A percentile compares a stretch with the other conserved stretches of the same genome.
Conservation (phyloP, 2,329 filamentous ascomycete genomes). For the Botrytis sinoallii region DNA sequence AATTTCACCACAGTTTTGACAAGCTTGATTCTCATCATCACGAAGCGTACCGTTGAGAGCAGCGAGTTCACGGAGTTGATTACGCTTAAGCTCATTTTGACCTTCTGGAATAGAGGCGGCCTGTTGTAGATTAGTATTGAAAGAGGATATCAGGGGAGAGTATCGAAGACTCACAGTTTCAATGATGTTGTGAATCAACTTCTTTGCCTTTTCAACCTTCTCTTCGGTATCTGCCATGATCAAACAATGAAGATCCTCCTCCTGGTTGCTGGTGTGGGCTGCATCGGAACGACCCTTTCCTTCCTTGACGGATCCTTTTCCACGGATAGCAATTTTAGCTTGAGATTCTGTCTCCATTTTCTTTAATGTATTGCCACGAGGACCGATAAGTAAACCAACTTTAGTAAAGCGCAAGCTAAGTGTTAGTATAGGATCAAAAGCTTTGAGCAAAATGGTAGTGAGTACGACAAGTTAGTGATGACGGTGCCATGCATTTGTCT, state of each 20-base stretch:
- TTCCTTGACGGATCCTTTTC: slow-evolving; percentile 99
- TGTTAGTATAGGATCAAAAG: slow-evolving; percentile 70
- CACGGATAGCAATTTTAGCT: slow-evolving; percentile 98
- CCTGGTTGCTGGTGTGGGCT: slow-evolving; percentile 98
- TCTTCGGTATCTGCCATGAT: slow-evolving; percentile 99
- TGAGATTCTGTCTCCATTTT: slow-evolving; percentile 98
- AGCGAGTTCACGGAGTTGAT: slow-evolving; percentile 95
- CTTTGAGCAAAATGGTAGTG: slow-evolving; percentile 37
- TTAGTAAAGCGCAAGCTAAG: slow-evolving; percentile 77
- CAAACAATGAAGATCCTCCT: slow-evolving; percentile 97
- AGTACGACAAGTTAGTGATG: slow-evolving; percentile 40
- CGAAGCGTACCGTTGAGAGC: slow-evolving; percentile 98
- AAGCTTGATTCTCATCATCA: slow-evolving; percentile 98
- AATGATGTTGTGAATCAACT: slow-evolving; percentile 96
- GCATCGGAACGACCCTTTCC: slow-evolving; percentile 98
- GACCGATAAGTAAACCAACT: slow-evolving; percentile 99
- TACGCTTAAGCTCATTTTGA: slow-evolving; percentile 97
- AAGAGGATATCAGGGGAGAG: not conserved
- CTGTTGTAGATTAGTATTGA: slow-evolving; percentile 48
- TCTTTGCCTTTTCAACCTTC: slow-evolving; percentile 99
- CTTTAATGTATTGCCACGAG: slow-evolving; percentile 99
- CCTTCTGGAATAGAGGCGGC: slow-evolving; percentile 97
- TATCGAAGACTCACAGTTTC: slow-evolving; percentile 73
- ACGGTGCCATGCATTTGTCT: slow-evolving; percentile 34
- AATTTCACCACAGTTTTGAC: slow-evolving; percentile 98